Conservation (phyloP, 768 basidiomycete genomes). For the Hygrophorus pudorinus region DNA sequence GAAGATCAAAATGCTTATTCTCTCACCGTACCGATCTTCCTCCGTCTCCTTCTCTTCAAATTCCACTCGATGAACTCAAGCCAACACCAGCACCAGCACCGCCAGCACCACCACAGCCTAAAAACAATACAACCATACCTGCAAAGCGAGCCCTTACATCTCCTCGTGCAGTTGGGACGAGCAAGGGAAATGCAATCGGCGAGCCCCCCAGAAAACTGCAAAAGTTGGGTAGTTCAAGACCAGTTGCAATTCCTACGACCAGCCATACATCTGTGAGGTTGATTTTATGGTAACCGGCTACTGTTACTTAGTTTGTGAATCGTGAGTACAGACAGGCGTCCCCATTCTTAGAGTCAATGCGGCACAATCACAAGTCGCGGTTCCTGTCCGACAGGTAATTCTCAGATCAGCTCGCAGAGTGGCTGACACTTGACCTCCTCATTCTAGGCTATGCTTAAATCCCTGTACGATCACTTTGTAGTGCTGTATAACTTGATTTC, state of each 20-base stretch:
- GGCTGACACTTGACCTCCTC: conserved; percentile 7
- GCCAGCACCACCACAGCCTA: conserved; percentile 10
- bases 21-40: conserved; percentile 41
- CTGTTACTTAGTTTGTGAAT: not conserved
- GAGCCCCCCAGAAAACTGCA: conserved; percentile 62
- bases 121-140: conserved; percentile 24
- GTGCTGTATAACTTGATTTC: conserved; percentile 54
- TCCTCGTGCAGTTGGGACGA: conserved; percentile 18
- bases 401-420: not conserved
- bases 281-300: not conserved
- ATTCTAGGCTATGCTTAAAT: conserved; percentile 60
- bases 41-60: conserved; percentile 24
- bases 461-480: conserved; percentile 61
- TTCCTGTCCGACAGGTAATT: conserved; percentile 65
- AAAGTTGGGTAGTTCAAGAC: conserved; percentile 37
- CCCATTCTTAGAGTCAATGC: conserved; percentile 60
- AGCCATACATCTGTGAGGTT: conserved; percentile 25
- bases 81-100: conserved; percentile 5
- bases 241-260: conserved; percentile 32
- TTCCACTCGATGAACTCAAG: conserved; percentile 26
- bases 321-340: conserved; percentile 37
- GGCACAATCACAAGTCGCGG: conserved; percentile 58
- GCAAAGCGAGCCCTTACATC: conserved; percentile 40
- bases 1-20: conserved; percentile 49
- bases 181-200: conserved; percentile 12